Base-by-base conservation (phyloP, 257 asterid species). In the Gynochthodes officinalis region DNA sequence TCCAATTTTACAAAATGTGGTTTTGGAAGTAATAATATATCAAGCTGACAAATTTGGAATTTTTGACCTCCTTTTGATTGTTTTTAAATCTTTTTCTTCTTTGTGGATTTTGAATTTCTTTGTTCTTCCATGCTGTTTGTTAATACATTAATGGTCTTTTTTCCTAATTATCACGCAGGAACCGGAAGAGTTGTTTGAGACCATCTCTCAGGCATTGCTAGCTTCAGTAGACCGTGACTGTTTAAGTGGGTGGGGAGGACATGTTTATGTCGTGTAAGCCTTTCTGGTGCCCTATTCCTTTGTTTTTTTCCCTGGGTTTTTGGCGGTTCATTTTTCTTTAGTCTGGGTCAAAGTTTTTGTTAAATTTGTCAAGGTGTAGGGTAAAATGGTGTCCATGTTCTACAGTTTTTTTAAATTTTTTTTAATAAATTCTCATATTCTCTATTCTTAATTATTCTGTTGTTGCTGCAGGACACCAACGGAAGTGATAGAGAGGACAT, bases 161-260 rank as follows among this genome's bases (percentile, higher is more conserved):
- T 73, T 46, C 44, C 53, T 40, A 59, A 49, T 28, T 28, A 52
- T 53, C 55, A 40, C 73, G 43, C 89, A 93, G 97, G 97, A 88
- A 79, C 73, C 96, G 18, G 98, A 86, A 79, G 98, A 91, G 75
- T 79, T 93, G 86, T 93, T 91, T 28, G 96, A 89, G 81, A 91
- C 96, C 75, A 93, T 93, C 84, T 89, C 98, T 50, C 98, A 93
- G 77, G 98, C 98, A 7, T 87, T 93, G 68, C 44, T 93, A 57
- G 83, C 97, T 39, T 89, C 96, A 10, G 91, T 91, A 5, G 97
- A 93, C 82, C 97, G 98, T 67, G 98, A 93, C 75, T 93, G 97
- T 77, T 79, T 91, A 86, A 93, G 98, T 88, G 98, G 98, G 62
- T 91, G 97, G 98, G 98, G 96, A 80, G 98, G 98, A n/a, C 98